phyloP scores from a whole-genome alignment of 495 filamentous ascomycete species.

The Xylaria curta region DNA sequence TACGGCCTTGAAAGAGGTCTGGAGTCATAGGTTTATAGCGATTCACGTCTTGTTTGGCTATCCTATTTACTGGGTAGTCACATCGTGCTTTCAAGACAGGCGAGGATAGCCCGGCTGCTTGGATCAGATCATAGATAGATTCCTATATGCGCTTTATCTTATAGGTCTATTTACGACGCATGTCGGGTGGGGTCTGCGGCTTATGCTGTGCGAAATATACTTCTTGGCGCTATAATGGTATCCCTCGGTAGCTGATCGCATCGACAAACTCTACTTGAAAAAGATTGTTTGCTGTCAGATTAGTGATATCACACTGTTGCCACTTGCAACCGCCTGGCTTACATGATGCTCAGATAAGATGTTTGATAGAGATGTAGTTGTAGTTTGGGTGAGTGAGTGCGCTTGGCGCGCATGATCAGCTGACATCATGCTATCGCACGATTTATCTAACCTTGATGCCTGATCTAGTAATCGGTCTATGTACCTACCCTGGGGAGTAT shows the following conservation, averaged over 20 bases:
- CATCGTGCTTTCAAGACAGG: background rate
- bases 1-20: background rate
- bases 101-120: background rate
- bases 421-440: constrained; percentile 1
- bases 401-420: background rate
- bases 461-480: background rate
- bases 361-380: background rate
- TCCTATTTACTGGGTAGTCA: background rate
- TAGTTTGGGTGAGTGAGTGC: background rate
- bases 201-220: background rate
- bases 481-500: too few relatives aligned
- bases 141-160: background rate
- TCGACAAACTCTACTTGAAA: background rate
- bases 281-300: background rate
- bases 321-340: background rate
- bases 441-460: background rate
- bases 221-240: background rate
- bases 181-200: background rate
- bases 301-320: background rate
- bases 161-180: too few relatives aligned
- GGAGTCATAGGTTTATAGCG: background rate
- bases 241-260: background rate
- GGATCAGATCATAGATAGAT: background rate
- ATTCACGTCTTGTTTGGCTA: background rate
- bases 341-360: background rate